Evolutionary conservation across 106 monocot species (phyloP).

Genomic region (Ottelia alismoides): DNA sequence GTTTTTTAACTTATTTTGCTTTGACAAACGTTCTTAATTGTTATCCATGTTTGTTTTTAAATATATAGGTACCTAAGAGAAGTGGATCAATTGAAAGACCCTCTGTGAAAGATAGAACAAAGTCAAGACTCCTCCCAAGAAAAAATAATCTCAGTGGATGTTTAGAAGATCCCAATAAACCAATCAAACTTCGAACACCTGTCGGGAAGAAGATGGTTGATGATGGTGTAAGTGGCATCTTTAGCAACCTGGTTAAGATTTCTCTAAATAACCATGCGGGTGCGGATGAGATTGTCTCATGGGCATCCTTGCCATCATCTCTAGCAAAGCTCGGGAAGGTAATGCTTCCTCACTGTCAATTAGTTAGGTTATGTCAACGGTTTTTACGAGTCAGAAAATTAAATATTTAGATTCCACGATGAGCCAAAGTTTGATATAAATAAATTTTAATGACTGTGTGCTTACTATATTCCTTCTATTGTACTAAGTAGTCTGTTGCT

Average conservation of each 20-base stretch:
- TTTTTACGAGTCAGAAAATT: no score
- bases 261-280: slow-evolving; percentile 28
- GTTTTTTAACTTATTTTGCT: neutral
- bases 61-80: slow-evolving; percentile 37
- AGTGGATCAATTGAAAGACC: slow-evolving; percentile 26
- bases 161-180: slow-evolving; percentile 24
- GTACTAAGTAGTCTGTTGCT: no score
- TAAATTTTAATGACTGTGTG: no score
- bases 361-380: no score
- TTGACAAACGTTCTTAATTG: neutral
- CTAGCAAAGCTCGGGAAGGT: slow-evolving; percentile 79
- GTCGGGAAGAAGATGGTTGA: slow-evolving; percentile 33
- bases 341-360: no score
- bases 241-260: slow-evolving; percentile 37
- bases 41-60: neutral
- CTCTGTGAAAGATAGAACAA: slow-evolving; percentile 26
- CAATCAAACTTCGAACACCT: slow-evolving; percentile 15
- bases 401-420: no score
- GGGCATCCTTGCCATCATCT: slow-evolving; percentile 47
- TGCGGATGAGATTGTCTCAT: slow-evolving; percentile 53
- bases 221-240: slow-evolving; percentile 14
- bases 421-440: no score
- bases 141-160: slow-evolving; percentile 15
- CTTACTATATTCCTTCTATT: neutral
- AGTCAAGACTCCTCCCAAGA: slow-evolving; percentile 18